phyloP scores from a whole-genome alignment of 768 basidiomycete genomes.

The Tulasnella sp. region DNA sequence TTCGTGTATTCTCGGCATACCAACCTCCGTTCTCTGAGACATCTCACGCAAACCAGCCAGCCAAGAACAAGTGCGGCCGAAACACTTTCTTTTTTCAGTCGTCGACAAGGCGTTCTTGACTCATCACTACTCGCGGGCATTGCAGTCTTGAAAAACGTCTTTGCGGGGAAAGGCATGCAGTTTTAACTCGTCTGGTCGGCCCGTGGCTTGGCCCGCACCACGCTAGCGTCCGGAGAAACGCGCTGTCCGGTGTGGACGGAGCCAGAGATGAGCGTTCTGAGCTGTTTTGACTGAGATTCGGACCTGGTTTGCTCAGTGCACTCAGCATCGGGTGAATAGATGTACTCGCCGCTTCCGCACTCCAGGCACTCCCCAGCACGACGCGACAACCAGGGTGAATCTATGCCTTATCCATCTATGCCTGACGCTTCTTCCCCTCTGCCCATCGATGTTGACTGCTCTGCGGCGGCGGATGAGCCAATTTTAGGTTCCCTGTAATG shows the following conservation, averaged over 20 bases:
- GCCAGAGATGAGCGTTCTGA: background rate
- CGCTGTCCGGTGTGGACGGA: background rate
- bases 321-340: background rate
- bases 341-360: background rate
- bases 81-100: too few relatives aligned
- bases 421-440: background rate
- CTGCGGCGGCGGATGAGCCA: background rate
- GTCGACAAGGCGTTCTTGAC: background rate
- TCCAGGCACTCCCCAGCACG: background rate
- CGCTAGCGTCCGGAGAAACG: background rate
- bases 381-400: background rate
- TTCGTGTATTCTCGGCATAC: background rate
- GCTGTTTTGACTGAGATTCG: background rate
- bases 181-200: background rate
- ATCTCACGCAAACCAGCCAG: background rate
- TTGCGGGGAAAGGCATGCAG: background rate
- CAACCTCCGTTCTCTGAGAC: background rate
- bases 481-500: background rate
- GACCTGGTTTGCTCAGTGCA: background rate
- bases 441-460: background rate
- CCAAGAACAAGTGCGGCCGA: background rate
- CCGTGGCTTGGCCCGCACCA: background rate
- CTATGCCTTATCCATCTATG: background rate
- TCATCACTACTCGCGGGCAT: background rate
- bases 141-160: background rate